Base-by-base conservation (phyloP, 2,329 filamentous ascomycete species). In the Aspergillaceae sp. region DNA sequence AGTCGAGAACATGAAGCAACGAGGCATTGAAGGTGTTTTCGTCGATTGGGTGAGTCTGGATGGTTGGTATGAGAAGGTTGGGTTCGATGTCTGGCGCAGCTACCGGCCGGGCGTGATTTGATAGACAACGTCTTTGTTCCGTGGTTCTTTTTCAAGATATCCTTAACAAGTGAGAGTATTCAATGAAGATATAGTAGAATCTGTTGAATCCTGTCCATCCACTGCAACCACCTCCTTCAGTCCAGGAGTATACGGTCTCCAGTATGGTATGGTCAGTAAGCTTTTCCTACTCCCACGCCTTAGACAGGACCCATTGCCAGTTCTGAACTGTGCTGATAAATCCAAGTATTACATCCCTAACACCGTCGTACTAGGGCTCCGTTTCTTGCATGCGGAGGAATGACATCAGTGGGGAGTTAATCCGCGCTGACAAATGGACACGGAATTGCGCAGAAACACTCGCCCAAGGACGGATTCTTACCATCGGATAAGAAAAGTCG, bases 21-120 rank as follows among this genome's bases (percentile, higher is more conserved):
- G 70, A 33, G 69, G 66, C 1, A 51, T 70, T 1, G 63, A 72
- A 32, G 67, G 67, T 1, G 65, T 71, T 2, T 72, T 70, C 54
- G 63, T 74, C 41, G 70, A 74, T 46, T 72, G 65, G 62, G 68
- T 70, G 36, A 61, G 59, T 26, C 55, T 71, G 36, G 58, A 67
- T 10, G 70, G 69, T 10, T 73, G 66, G 55, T 74, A 74, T 56
- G 71, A 72, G 54, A 61, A 64, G 43, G 48, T 72, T 36, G 70
- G 70, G 1, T 72, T 70, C 50, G 44, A 63, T 47, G 56, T 60
- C 4, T 68, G 60, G 59, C 62, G 64, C 41, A 66, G 68, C 44
- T 74, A 73, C 56, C 53, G 64, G 35, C 56, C 58, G 4, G 64
- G 58, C 2, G 55, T 60, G 42, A 57, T 62, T 6, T 50, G 29